phyloP scores from a whole-genome alignment of 2,329 filamentous ascomycete species.

The Zalaria sp. region DNA sequence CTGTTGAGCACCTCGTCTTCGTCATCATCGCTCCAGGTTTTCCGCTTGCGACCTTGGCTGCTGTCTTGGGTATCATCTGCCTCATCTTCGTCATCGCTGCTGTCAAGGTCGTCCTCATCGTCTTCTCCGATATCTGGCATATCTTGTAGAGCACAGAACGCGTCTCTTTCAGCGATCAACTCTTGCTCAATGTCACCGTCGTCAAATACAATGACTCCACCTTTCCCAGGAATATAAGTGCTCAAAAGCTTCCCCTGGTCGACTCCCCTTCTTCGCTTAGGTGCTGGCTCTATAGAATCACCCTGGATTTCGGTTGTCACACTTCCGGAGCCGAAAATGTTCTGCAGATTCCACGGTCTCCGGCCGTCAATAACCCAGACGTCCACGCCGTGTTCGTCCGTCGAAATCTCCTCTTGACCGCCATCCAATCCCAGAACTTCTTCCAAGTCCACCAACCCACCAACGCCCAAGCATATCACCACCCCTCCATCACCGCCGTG shows the following conservation, averaged over 20 bases:
- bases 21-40: constrained; percentile 21
- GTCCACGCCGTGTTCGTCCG: constrained; percentile 65
- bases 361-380: constrained; percentile 90
- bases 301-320: constrained; percentile 24
- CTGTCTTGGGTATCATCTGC: constrained; percentile 35
- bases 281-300: constrained; percentile 6
- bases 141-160: constrained; percentile 71
- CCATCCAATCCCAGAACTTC: constrained; percentile 60
- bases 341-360: constrained; percentile 86
- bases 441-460: constrained; percentile 78
- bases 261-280: constrained; percentile 49
- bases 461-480: constrained; percentile 84
- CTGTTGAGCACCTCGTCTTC: constrained; percentile 21
- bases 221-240: constrained; percentile 61
- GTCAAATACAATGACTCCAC: constrained; percentile 87
- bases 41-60: constrained; percentile 23
- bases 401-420: constrained; percentile 23
- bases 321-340: constrained; percentile 54
- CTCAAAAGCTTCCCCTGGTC: constrained; percentile 57
- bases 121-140: constrained; percentile 84
- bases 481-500: constrained; percentile 76
- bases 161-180: constrained; percentile 57
- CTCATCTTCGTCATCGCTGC: constrained; percentile 43
- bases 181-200: constrained; percentile 90
- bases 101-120: constrained; percentile 43